These are phyloP conservation scores for Nothomitra cinnamomea DNA, from an alignment of 2,329 filamentous ascomycete species.

Conservation along the genomic window DNA sequence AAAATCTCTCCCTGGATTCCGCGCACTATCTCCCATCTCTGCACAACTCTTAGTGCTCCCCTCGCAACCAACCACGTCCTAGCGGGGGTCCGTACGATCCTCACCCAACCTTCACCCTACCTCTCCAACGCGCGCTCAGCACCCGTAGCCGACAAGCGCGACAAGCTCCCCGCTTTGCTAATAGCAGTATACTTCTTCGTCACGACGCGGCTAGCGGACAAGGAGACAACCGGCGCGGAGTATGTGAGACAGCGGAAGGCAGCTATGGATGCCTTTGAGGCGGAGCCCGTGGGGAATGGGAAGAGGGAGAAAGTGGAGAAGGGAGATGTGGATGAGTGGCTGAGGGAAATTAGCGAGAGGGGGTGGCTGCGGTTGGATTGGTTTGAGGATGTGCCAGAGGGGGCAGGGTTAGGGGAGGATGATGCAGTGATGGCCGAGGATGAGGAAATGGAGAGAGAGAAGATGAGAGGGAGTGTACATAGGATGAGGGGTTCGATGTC, in stretches of 20 bases:
- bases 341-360: conserved; percentile 34
- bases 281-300: conserved; percentile 2
- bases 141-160: conserved; percentile 31
- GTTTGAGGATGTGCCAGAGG: conserved; percentile 37
- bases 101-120: conserved; percentile 19
- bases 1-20: conserved; percentile 42
- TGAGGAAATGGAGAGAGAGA: neutral
- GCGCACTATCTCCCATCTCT: conserved; percentile 48
- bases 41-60: conserved; percentile 41
- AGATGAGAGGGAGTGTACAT: conserved; percentile 12
- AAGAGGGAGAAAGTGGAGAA: conserved; percentile 14
- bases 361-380: conserved; percentile 43
- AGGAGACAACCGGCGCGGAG: conserved; percentile 24
- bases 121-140: conserved; percentile 8
- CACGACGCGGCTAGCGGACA: conserved; percentile 28
- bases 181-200: conserved; percentile 46
- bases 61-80: conserved; percentile 55
- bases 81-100: conserved; percentile 47
- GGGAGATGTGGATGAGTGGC: conserved; percentile 37
- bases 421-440: neutral
- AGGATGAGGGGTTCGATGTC: conserved; percentile 19
- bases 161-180: conserved; percentile 36
- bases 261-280: conserved; percentile 27
- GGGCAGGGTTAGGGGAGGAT: neutral
- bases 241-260: conserved; percentile 31